Evolutionary conservation across 164 flowering plant species (phyloP), one percentile per base, ranked within the genome.

Genomic region (Dillenia turbinata): DNA sequence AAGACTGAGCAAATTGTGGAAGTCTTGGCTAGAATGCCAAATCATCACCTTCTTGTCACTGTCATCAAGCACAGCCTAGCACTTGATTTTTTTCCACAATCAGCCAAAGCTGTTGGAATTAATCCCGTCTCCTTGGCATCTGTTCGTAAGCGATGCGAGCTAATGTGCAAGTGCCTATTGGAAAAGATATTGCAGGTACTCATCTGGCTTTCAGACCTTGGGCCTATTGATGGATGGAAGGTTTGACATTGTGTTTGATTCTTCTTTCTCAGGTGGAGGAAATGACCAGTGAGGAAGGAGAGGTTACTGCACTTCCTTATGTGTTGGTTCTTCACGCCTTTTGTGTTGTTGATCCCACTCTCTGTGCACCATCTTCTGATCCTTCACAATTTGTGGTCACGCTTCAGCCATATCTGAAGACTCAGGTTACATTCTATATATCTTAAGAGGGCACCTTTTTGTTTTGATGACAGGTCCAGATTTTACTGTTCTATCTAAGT

Each of bases 1-100:
- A 95, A 90, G 72, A 88, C 97, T 52, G 96, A 95, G 75, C 99
- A 95, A 74, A 79, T 95, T 71, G 99, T 89, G 79, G 89, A 88
- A 65, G 73, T 92, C 84, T 73, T 83, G 68, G 84, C 83, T 71
- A 87, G 73, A 78, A 81, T 90, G 89, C 81, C 83, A 19, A 86
- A 73, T 75, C 85, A 84, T 71, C 96, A 95, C 66, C 86, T 75
- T 66, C 88, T 95, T 73, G 90, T 90, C 26, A 77, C 80, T 49
- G 82, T 95, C 58, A 82, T 95, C 51, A 88, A 75, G 72, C 89
- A 94, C 45, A 89, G 81, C 77, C 78, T 95, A 64, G 86, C 84
- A 19, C 97, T 95, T 67, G 99, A 95, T 73, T 95, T 95, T 77
- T 78, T 92, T 3, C 86, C 99, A 17, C 99, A 92, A 71, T 83